Evolutionary conservation across 2,329 filamentous ascomycete species (phyloP).

Genomic region (Calonectria leucothoes): DNA sequence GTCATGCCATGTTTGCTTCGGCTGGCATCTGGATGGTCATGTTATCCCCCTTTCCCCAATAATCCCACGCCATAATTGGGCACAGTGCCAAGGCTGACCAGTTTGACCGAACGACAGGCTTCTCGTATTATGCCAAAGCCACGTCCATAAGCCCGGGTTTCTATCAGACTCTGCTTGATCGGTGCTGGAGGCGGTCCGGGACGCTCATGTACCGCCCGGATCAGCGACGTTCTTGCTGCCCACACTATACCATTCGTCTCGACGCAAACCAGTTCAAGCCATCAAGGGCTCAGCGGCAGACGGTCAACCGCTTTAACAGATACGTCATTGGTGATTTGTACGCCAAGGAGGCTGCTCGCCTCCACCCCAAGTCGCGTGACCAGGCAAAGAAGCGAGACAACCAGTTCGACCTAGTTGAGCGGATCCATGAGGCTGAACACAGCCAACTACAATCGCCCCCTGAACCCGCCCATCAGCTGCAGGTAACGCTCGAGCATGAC

Average conservation of each 20-base stretch:
- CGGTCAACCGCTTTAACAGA: slow-evolving; percentile 81
- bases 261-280: slow-evolving; percentile 74
- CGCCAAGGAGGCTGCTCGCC: slow-evolving; percentile 69
- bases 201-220: slow-evolving; percentile 82
- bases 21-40: slow-evolving; percentile 5
- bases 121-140: slow-evolving; percentile 77
- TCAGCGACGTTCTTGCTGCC: slow-evolving; percentile 85
- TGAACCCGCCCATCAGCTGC: slow-evolving; percentile 74
- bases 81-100: slow-evolving; percentile 34
- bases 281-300: slow-evolving; percentile 78
- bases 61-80: slow-evolving; percentile 10
- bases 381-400: slow-evolving; percentile 72
- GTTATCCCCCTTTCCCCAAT: background rate
- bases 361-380: slow-evolving; percentile 75
- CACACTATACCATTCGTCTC: slow-evolving; percentile 86
- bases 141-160: slow-evolving; percentile 71
- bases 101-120: slow-evolving; percentile 62
- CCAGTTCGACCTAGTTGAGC: slow-evolving; percentile 73
- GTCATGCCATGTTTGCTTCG: slow-evolving; percentile 20
- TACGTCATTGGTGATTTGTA: slow-evolving; percentile 78
- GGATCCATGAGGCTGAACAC: slow-evolving; percentile 77
- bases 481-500: slow-evolving; percentile 77
- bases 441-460: slow-evolving; percentile 66
- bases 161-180: slow-evolving; percentile 79
- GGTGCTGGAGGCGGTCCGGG: slow-evolving; percentile 82